Base-by-base conservation (phyloP, 2,329 filamentous ascomycete species). In the Trichoderma semiorbis region DNA sequence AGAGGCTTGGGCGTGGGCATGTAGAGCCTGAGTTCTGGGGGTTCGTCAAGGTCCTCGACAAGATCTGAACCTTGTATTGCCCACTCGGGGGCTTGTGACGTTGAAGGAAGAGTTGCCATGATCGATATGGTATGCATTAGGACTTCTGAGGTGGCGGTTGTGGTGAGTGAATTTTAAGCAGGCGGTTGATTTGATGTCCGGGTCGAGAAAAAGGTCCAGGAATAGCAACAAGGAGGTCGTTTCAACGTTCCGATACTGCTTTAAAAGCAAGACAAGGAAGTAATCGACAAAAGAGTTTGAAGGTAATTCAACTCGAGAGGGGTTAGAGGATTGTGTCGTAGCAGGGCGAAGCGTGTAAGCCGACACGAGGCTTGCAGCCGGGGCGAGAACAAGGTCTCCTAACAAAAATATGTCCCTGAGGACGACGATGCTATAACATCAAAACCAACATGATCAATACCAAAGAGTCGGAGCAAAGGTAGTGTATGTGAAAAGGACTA, bases 41-140 rank as follows among this genome's bases (percentile, higher is more conserved):
- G 95, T 81, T 98, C 95, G 81, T 98, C 95, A 65, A 91, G 87
- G 78, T 98, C 95, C 75, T 92, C 83, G 75, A 90, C 80, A 71
- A 97, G 94, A 72, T 89, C 87, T 74, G 87, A 84, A 21, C 81
- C 75, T 60, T 78, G 78, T 28, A 81, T 80, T 43, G 75, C 76
- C 80, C 81, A 83, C 58, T 75, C 75, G 69, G 75, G 79, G 67
- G 74, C 76, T 75, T 74, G 77, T 74, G 76, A 78, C 69, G 71
- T 74, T 36, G 69, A 68, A 36, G 74, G 68, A 24, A 73, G 71
- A 39, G 72, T 75, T 34, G 75, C 77, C 80, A 80, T 82, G 69
- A 72, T 78, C 72, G 75, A 53, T 32, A 21, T 72, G n/a, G 69
- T 57, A 36, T 21, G 58, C 32, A 61, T 61, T 61, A 61, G 58